Base-by-base conservation (phyloP, 1,284 basidiomycete genomes). In the Blastosporella zonata region DNA sequence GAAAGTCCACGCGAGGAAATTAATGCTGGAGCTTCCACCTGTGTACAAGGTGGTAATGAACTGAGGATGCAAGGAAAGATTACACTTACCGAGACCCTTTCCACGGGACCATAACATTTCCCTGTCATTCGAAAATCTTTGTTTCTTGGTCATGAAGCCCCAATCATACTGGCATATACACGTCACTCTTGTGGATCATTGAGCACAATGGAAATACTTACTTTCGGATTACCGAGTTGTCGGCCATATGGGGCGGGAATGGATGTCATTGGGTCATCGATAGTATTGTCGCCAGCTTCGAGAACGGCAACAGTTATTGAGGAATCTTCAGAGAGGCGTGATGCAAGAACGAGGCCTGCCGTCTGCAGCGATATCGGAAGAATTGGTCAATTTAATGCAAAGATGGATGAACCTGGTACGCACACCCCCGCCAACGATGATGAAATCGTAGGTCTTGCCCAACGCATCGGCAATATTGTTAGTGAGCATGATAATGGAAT, bases 271-370 rank as follows among this genome's bases (percentile, higher is more conserved):
- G 55, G 55, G 27, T 58, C 56, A 22, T 47, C 50, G 3, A 52
- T 47, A 10, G 49, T 49, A 15, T 57, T 47, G 10, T 60, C 54
- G 20, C 67, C 70, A 20, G 63, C 64, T 55, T 70, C 67, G 5
- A 70, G 50, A 4, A 54, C 49, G 6, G 39, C 46, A 13, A 54
- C 49, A 2, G 48, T 50, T 3, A 54, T 28, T 9, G 28, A 47
- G 6, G 43, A 35, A 21, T 54, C 36, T 23, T 48, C 52, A 15
- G 52, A 54, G n/a, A 54, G 49, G 20, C 52, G 52, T 22, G 39
- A 42, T 7, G 45, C 52, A 1, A 51, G 22, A 4, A 27, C n/a
- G 15, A 54, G 27, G 12, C 49, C 49, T 22, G 45, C 45, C 10
- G 53, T 51, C 49, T 51, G 22, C 5, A 31, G 17, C 37, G 25